Percentiles rank a stretch among this genome's conserved stretches.
Evolutionary conservation across 73 alveolate genomes (phyloP).

Genomic region (Loxodes magnus): DNA sequence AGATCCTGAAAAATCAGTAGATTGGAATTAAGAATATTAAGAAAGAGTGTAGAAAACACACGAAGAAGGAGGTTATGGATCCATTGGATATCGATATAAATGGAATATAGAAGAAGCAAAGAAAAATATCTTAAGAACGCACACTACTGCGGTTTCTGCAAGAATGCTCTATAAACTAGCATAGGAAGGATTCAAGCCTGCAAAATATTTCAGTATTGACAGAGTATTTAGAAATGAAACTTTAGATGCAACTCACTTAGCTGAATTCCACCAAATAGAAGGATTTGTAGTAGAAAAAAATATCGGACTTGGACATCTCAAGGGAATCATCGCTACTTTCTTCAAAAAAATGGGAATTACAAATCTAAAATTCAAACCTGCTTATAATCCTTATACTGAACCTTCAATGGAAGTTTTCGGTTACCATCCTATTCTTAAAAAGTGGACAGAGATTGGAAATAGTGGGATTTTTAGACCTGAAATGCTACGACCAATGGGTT

Average conservation of each 20-base stretch:
- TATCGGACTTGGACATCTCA: conserved; percentile 89
- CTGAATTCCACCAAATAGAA: conserved; percentile 99
- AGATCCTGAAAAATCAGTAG: conserved; percentile 50
- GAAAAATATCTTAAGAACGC: conserved; percentile 99
- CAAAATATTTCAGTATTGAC: conserved; percentile 96
- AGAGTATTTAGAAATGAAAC: conserved; percentile 99
- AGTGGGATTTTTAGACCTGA: conserved; percentile 99
- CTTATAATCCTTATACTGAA: conserved; percentile 99
- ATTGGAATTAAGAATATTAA: conserved; percentile 77
- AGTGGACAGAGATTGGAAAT: conserved; percentile 86
- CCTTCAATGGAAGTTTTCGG: conserved; percentile 99
- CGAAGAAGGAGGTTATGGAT: conserved; percentile 96
- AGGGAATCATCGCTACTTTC: conserved; percentile 90
- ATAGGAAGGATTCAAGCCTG: conserved; percentile 83
- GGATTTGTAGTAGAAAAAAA: conserved; percentile 98
- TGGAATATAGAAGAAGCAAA: conserved; percentile 96
- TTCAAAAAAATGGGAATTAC: conserved; percentile 96
- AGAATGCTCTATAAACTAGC: conserved; percentile 68
- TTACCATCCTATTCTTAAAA: conserved; percentile 82
- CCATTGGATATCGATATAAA: conserved; percentile 95
- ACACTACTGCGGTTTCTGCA: conserved; percentile 97
- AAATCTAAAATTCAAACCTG: conserved; percentile 98
- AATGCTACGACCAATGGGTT: conserved; percentile 97
- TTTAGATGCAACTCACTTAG: conserved; percentile 99
- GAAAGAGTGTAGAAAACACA: conserved; percentile 93